Conservation (phyloP, 768 basidiomycete species). For the Tulasnella sp. region DNA sequence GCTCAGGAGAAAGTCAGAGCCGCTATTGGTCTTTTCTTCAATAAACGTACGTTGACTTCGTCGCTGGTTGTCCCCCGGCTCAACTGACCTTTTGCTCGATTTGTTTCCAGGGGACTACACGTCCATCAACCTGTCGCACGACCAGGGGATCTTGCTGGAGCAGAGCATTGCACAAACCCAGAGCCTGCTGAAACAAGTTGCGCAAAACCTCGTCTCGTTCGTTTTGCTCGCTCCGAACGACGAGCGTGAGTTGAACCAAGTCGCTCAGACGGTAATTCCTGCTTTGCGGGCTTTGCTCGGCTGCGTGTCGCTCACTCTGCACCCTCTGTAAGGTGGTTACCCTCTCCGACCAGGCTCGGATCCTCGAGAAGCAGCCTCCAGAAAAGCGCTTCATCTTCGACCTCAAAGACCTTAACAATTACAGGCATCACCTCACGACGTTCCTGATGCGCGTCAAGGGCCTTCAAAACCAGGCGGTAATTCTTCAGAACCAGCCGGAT, state of each 20-base stretch:
- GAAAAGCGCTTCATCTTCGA: slow-evolving; percentile 20
- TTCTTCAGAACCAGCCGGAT: not conserved
- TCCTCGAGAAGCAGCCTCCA: not conserved
- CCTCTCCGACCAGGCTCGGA: slow-evolving; percentile 1
- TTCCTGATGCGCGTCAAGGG: slow-evolving; percentile 11
- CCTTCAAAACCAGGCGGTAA: not conserved
- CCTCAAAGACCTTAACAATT: not conserved
- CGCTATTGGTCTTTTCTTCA: not conserved
- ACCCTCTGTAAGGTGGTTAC: not conserved
- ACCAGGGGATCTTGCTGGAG: not conserved
- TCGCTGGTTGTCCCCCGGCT: not conserved
- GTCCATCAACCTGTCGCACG: not conserved
- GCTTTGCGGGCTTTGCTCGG: too few species aligned
- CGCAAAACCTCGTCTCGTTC: slow-evolving; percentile 10
- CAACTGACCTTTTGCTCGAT: not conserved
- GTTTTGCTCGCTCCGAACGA: slow-evolving; percentile 10
- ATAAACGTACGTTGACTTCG: not conserved
- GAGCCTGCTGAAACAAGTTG: not conserved
- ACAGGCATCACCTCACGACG: not conserved
- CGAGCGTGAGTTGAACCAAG: slow-evolving; percentile 10
- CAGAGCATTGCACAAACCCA: slow-evolving; percentile 10
- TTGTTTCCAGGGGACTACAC: not conserved
- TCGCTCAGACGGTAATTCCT: not conserved
- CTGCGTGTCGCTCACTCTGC: not conserved
- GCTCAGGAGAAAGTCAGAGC: not conserved